Percentiles rank a stretch among this genome's conserved stretches.
phyloP scores from a whole-genome alignment of 495 filamentous ascomycete species.

The Friedmanniomyces simplex region DNA sequence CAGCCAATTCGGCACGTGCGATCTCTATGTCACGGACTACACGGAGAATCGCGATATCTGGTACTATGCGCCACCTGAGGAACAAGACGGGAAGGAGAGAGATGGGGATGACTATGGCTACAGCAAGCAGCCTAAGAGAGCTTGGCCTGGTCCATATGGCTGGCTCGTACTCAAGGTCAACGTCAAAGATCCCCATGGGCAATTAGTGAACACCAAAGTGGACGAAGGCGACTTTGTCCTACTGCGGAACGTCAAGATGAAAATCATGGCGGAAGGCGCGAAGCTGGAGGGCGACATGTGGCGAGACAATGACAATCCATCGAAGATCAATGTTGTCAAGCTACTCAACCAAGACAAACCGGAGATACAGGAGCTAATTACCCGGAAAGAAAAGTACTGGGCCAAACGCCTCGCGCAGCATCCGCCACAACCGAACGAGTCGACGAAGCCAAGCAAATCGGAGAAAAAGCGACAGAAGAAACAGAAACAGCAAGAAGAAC shows the following conservation, averaged over 20 bases:
- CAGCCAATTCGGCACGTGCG: conserved; percentile 37
- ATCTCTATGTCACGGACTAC: conserved; percentile 80
- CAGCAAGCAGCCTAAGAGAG: conserved; percentile 23
- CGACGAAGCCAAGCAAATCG: conserved; percentile 26
- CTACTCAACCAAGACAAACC: conserved; percentile 35
- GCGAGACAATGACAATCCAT: conserved; percentile 43
- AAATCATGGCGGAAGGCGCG: conserved; percentile 33
- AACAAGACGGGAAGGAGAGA: conserved; percentile 24
- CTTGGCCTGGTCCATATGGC: conserved; percentile 71
- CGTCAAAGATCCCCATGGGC: conserved; percentile 59
- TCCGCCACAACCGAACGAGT: conserved; percentile 34
- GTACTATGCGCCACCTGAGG: conserved; percentile 41
- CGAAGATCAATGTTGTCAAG: conserved; percentile 43
- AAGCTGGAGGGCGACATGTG: conserved; percentile 65
- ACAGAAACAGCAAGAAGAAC: conserved; percentile 29
- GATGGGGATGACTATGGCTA: conserved; percentile 45
- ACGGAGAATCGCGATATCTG: conserved; percentile 56
- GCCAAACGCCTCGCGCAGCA: conserved; percentile 1
- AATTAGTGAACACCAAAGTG: conserved; percentile 44
- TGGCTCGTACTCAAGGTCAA: conserved; percentile 62
- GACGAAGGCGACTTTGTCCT: conserved; percentile 48
- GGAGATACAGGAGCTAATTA: conserved; percentile 48
- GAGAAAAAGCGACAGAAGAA: conserved; percentile 33
- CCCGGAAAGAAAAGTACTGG: conserved; percentile 53
- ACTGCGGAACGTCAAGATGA: conserved; percentile 65